phyloP scores from a whole-genome alignment of 1,284 basidiomycete genomes.

The Tilletiaria anomala region DNA sequence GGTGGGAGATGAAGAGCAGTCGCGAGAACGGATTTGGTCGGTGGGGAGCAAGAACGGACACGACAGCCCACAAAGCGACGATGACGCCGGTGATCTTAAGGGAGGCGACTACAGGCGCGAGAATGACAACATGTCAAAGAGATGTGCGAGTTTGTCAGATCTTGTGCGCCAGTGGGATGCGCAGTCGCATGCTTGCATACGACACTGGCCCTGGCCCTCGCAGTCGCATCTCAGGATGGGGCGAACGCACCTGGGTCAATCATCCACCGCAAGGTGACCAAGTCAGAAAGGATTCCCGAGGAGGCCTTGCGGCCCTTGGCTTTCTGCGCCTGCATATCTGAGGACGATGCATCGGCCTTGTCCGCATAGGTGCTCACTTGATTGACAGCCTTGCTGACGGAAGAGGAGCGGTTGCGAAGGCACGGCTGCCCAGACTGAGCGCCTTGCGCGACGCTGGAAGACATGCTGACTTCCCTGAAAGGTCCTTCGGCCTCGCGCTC shows the following conservation, averaged over 20 bases:
- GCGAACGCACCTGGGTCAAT: constrained; percentile 15
- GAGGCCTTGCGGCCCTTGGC: too few species aligned
- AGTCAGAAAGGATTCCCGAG: too few species aligned
- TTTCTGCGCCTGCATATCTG: too few species aligned
- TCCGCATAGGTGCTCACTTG: too few species aligned
- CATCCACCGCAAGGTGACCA: constrained; percentile 32
- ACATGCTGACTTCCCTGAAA: too few species aligned
- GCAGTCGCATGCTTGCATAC: constrained; percentile 3
- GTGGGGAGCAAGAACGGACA: constrained; percentile 47
- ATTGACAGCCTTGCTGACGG: too few species aligned
- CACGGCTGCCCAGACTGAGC: too few species aligned
- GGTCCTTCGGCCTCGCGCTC: too few species aligned
- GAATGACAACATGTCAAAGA: constrained; percentile 8
- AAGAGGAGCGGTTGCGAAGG: too few species aligned
- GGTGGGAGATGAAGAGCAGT: constrained; percentile 63
- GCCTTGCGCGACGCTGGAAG: too few species aligned
- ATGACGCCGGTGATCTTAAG: constrained; percentile 53
- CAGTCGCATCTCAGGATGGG: constrained; percentile 1
- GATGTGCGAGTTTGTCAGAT: constrained; percentile 4
- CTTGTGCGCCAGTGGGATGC: constrained; percentile 3
- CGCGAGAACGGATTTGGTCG: constrained; percentile 60
- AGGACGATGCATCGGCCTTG: too few species aligned
- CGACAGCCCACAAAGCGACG: constrained; percentile 57
- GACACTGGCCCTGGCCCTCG: constrained; percentile 1
- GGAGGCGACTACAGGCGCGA: constrained; percentile 11